These are phyloP conservation scores for Elymus sibiricus DNA, from an alignment of 176 grass and related monocot genomes.

Conservation along the genomic window DNA sequence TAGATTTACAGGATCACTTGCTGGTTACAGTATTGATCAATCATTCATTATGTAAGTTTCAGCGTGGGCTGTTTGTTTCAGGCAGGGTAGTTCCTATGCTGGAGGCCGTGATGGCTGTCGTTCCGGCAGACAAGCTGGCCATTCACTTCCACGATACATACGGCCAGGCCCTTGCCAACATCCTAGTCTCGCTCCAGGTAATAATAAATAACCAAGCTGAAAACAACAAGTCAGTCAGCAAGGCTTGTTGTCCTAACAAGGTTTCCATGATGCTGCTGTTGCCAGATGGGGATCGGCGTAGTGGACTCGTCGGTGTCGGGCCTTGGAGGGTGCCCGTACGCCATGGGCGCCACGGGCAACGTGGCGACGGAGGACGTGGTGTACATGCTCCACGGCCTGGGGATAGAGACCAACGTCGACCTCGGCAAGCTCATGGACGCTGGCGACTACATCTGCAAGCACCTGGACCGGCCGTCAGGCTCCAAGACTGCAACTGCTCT, in stretches of 20 bases:
- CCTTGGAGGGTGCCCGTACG: slow-evolving; percentile 85
- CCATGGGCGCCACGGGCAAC: slow-evolving; percentile 80
- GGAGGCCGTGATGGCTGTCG: slow-evolving; percentile 54
- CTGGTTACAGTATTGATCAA: neutral
- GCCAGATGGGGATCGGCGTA: slow-evolving; percentile 69
- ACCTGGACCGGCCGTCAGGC: slow-evolving; percentile 59
- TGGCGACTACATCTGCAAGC: slow-evolving; percentile 84
- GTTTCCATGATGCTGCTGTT: neutral
- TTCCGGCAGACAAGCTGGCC: slow-evolving; percentile 77
- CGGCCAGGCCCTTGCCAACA: slow-evolving; percentile 85
- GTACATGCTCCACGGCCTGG: slow-evolving; percentile 93
- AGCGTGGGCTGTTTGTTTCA: slow-evolving; percentile 22
- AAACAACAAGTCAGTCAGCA: neutral
- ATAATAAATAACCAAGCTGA: neutral
- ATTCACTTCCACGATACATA: slow-evolving; percentile 96
- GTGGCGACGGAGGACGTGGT: slow-evolving; percentile 83
- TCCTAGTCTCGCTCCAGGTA: slow-evolving; percentile 82
- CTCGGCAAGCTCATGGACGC: slow-evolving; percentile 75
- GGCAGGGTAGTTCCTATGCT: slow-evolving; percentile 84
- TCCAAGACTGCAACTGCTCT: slow-evolving; percentile 72
- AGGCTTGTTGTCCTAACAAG: neutral
- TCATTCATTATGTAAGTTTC: no score
- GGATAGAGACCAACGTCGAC: slow-evolving; percentile 70
- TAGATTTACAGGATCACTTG: no score
- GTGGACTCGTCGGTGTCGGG: slow-evolving; percentile 85